A percentile compares a stretch with the other conserved stretches of the same genome.
These are phyloP conservation scores for Laburnicola sp. DNA, from an alignment of 2,329 filamentous ascomycete species.

Conservation along the genomic window DNA sequence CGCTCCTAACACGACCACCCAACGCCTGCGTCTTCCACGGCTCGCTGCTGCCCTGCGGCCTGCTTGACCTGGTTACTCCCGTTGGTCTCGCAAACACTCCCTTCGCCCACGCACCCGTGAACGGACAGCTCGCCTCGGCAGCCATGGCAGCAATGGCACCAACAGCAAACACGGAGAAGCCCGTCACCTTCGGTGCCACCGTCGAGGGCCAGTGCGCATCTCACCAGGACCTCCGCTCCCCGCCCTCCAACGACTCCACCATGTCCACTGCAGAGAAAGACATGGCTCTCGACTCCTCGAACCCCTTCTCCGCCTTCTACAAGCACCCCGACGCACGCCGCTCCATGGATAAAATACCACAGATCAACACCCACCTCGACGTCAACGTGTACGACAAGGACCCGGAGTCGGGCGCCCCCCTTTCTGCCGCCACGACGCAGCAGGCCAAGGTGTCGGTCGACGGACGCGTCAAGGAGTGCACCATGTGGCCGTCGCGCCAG, in stretches of 20 bases:
- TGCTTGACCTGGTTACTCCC: slow-evolving; percentile 8
- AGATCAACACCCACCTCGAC: slow-evolving; percentile 40
- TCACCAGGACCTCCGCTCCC: slow-evolving; percentile 32
- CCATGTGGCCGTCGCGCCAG: slow-evolving; percentile 56
- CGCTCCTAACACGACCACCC: slow-evolving; percentile 4
- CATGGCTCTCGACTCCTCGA: slow-evolving; percentile 38
- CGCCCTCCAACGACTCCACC: slow-evolving; percentile 39
- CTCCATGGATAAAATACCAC: slow-evolving; percentile 43
- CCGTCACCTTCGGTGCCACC: slow-evolving; percentile 50
- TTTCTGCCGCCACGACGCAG: slow-evolving; percentile 46
- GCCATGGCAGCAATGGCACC: slow-evolving; percentile 39
- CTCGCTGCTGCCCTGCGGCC: background rate
- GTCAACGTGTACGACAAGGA: slow-evolving; percentile 45
- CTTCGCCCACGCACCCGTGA: slow-evolving; percentile 5
- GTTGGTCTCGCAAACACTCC: slow-evolving; percentile 15
- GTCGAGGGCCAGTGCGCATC: slow-evolving; percentile 36
- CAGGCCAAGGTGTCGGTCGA: slow-evolving; percentile 48
- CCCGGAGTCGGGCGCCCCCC: slow-evolving; percentile 42
- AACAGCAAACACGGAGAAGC: slow-evolving; percentile 34
- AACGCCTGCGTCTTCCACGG: background rate
- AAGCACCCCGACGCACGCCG: slow-evolving; percentile 49
- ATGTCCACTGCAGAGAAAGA: slow-evolving; percentile 39
- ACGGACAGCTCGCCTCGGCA: slow-evolving; percentile 9
- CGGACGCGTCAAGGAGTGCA: slow-evolving; percentile 52
- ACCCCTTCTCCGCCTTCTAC: slow-evolving; percentile 54